Evolutionary conservation across 2,329 filamentous ascomycete species (phyloP), one percentile per base, ranked within the genome.

Genomic region (Epichloe gansuensis): DNA sequence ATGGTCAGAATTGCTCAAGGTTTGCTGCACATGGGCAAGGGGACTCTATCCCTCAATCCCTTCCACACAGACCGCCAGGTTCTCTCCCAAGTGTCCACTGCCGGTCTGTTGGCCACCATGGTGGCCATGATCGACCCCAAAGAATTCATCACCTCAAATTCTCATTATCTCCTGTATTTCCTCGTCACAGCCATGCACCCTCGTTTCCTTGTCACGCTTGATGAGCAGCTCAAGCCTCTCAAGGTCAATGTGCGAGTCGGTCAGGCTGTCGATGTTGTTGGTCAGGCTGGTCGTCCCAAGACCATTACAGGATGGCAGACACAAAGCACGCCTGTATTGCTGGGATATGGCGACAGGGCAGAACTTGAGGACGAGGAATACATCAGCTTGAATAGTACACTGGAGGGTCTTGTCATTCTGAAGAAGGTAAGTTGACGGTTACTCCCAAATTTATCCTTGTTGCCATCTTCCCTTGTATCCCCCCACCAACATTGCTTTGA

Each of bases 231-330:
- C 52, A 86, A 95, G 72, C 93, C 93, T 4, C 74, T 98, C 57
- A 91, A 88, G 51, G 91, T 97, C 65, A 97, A 96, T 62, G 93
- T 98, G 15, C 86, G 93, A 35, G 91, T 98, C 45, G 93, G 93
- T 69, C 94, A 98, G 72, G 93, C 94, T 15, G 94, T 98, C 21
- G 93, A 98, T 67, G 91, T 98, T 43, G 93, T 98, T 42, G 94
- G 93, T 50, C 93, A 97, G 70, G 93, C 94, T 12, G 93, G 93
- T 67, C 82, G 91, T 57, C 93, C 93, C 60, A 97, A 98, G 84
- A 98, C 93, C 2, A 98, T 98, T 63, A 98, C 93, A 9, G 93
- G 93, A 51, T 98, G 93, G 93, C 93, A 98, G 72, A 98, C 93
- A 59, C 93, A 98, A 76, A 96, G 88, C 74, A 98, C 93, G n/a